phyloP scores from a whole-genome alignment of 2,329 filamentous ascomycete species.

The Stromatinia cepivora region DNA sequence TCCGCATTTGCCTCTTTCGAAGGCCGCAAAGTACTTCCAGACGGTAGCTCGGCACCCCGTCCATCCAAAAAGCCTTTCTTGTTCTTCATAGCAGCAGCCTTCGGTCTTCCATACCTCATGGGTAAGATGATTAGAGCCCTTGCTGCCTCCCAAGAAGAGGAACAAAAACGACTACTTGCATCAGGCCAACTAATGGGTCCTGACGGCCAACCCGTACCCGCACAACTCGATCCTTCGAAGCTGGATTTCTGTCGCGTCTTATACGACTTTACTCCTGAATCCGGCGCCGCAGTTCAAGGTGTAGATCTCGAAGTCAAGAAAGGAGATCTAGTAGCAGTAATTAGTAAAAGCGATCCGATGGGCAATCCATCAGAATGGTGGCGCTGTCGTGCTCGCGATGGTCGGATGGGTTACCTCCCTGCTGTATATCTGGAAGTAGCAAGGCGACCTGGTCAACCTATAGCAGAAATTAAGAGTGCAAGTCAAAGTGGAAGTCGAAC shows the following conservation, averaged over 20 bases:
- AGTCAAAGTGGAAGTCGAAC: conserved; percentile 48
- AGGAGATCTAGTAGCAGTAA: conserved; percentile 90
- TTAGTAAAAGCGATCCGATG: conserved; percentile 88
- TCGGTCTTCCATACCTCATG: conserved; percentile 96
- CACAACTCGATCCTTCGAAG: conserved; percentile 78
- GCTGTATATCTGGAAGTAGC: conserved; percentile 84
- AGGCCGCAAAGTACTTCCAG: conserved; percentile 61
- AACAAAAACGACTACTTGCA: conserved; percentile 63
- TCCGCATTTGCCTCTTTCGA: conserved; percentile 89
- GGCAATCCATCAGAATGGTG: conserved; percentile 96
- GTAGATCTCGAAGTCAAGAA: conserved; percentile 92
- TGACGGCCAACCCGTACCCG: conserved; percentile 45
- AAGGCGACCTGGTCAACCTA: conserved; percentile 50
- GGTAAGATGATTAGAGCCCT: conserved; percentile 88
- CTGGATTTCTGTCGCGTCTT: conserved; percentile 94
- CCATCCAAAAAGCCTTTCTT: conserved; percentile 94
- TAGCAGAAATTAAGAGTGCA: conserved; percentile 40
- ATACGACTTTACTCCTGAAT: conserved; percentile 89
- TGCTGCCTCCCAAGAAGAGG: conserved; percentile 80
- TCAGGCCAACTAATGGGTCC: conserved; percentile 54
- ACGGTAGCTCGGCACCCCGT: conserved; percentile 63
- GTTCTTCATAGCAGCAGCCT: conserved; percentile 92
- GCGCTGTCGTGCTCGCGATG: conserved; percentile 88
- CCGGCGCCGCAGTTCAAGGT: conserved; percentile 61
- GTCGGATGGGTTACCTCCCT: conserved; percentile 87